These are phyloP conservation scores for Boletus semigastroideus DNA, from an alignment of 1,284 basidiomycete genomes.

Conservation along the genomic window DNA sequence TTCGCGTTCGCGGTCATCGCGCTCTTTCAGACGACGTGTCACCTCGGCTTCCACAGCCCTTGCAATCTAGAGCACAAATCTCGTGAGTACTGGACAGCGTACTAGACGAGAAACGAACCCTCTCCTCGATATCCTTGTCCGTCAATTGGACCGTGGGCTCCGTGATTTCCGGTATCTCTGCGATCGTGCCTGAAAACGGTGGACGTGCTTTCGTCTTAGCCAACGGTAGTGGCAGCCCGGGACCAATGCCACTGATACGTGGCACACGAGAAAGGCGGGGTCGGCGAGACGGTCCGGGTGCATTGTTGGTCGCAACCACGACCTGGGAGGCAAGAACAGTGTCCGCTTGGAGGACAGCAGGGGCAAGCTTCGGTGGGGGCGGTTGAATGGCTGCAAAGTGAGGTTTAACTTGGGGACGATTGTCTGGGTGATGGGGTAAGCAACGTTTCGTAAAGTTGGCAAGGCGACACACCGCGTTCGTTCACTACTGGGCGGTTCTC, in stretches of 20 bases:
- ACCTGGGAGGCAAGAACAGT: conserved; percentile 17
- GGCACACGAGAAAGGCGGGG: conserved; percentile 37
- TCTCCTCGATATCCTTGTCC: conserved; percentile 69
- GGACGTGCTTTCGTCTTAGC: conserved; percentile 22
- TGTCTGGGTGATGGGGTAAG: conserved; percentile 40
- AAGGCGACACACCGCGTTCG: conserved; percentile 54
- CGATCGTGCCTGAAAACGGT: conserved; percentile 11
- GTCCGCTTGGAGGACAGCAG: conserved; percentile 36
- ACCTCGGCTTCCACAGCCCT: conserved; percentile 73
- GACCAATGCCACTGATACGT: conserved; percentile 31
- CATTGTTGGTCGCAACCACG: conserved; percentile 12
- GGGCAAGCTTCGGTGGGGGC: conserved; percentile 46
- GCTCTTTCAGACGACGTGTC: conserved; percentile 60
- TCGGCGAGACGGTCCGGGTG: conserved; percentile 32
- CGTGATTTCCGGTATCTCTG: conserved; percentile 22
- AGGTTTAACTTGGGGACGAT: conserved; percentile 51
- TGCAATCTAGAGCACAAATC: conserved; percentile 51
- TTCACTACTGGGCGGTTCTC: conserved; percentile 77
- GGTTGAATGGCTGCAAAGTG: conserved; percentile 63
- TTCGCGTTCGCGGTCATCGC: conserved; percentile 47
- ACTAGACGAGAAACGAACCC: conserved; percentile 41
- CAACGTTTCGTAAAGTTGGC: background rate
- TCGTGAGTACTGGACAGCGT: background rate
- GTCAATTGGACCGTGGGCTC: conserved; percentile 40
- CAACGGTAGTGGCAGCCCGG: conserved; percentile 23